Evolutionary conservation across 1,139 yeast species (phyloP), one percentile per base, ranked within the genome.

Genomic region (Zygosaccharomyces sapae): DNA sequence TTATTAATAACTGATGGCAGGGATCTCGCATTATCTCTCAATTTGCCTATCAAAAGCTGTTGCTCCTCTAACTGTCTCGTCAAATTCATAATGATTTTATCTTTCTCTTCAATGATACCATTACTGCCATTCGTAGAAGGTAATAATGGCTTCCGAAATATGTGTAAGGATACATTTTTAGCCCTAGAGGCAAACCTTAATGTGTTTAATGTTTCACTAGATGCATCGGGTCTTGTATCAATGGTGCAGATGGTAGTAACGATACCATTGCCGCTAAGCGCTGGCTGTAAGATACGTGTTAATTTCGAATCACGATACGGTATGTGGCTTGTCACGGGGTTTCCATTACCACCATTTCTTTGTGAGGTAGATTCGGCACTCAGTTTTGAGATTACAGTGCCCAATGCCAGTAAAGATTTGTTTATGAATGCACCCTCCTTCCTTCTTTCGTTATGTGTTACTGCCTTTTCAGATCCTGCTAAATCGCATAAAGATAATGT

Each of bases 401-500:
- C 89, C 46, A 90, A 74, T 0, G 97, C 95, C 49, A 92, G 71
- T 39, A 90, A 74, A 0, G 97, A 89, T 63, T 88, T 87, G 70
- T 92, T 92, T 62, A 92, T 92, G 62, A 76, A 90, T 0, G 96
- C 79, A 18, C 97, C 97, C 69, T 92, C 97, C 65, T 88, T 86
- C 49, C 97, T 73, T 58, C 97, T 76, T 47, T 67, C 96, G 0
- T 75, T 69, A 60, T 89, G 88, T 1, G 85, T 76, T 0, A 95
- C 83, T 0, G 96, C 97, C 48, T 87, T 76, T 67, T 92, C 98
- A 13, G 96, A 86, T 19, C 98, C 98, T 0, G 98, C 98, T 60
- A 92, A 75, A 68, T 92, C 98, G 72, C 97, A 92, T 48, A 92
- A 73, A 22, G 94, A 86, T 34, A 92, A 76, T 0, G 92, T 82